A percentile compares a stretch with the other conserved stretches of the same genome.
These are phyloP conservation scores for Suillus paluster DNA, from an alignment of 768 basidiomycete genomes.

Conservation along the genomic window DNA sequence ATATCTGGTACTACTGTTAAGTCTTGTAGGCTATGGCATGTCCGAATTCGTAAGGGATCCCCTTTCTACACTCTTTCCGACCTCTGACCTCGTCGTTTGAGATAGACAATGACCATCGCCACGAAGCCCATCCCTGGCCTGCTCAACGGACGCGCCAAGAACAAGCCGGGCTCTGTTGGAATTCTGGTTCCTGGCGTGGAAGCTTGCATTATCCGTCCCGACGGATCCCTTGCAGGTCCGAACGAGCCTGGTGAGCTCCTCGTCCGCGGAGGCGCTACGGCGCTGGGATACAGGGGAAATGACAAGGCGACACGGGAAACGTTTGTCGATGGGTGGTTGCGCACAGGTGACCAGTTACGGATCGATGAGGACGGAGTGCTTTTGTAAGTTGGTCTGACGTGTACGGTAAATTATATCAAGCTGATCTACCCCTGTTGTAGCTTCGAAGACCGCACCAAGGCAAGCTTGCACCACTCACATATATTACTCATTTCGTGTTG, in stretches of 20 bases:
- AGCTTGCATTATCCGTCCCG: conserved; percentile 55
- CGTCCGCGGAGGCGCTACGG: conserved; percentile 52
- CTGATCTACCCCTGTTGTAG: conserved; percentile 31
- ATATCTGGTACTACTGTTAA: background rate
- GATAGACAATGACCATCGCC: conserved; percentile 56
- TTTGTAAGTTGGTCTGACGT: conserved; percentile 46
- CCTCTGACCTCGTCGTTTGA: background rate
- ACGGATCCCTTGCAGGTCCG: conserved; percentile 53
- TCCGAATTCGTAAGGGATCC: conserved; percentile 54
- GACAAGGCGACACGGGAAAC: conserved; percentile 63
- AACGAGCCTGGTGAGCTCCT: conserved; percentile 67
- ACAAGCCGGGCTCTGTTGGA: conserved; percentile 47
- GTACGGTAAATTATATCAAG: background rate
- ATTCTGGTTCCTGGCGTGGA: conserved; percentile 62
- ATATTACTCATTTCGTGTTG: conserved; percentile 21
- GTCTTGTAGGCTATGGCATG: conserved; percentile 58
- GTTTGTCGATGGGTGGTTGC: conserved; percentile 69
- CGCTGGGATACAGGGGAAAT: conserved; percentile 69
- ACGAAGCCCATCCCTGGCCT: conserved; percentile 44
- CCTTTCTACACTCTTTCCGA: background rate
- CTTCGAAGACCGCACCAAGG: conserved; percentile 72
- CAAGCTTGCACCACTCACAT: conserved; percentile 19
- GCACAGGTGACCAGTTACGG: conserved; percentile 66
- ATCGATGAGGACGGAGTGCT: conserved; percentile 59
- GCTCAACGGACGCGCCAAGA: conserved; percentile 43